A percentile compares a stretch with the other conserved stretches of the same genome.
Conservation (phyloP, 305 asterid genomes). For the Fraxinus angustifolia region DNA sequence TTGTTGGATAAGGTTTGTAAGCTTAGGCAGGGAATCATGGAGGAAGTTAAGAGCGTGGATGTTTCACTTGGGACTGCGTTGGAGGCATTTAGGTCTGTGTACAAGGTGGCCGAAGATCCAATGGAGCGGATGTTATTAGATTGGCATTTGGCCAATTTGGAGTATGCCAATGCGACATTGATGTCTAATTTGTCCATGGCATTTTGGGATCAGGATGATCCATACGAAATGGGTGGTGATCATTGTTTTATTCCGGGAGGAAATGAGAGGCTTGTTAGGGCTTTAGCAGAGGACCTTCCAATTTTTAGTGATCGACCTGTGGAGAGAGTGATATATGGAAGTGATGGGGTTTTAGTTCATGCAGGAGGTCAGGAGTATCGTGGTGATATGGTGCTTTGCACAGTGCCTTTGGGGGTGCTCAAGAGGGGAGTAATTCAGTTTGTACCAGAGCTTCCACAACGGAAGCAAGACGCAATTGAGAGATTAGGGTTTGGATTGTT, state of each 20-base stretch:
- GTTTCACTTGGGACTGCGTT: constrained; percentile 77
- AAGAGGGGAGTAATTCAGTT: constrained; percentile 71
- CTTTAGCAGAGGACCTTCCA: constrained; percentile 83
- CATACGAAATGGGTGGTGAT: constrained; percentile 97
- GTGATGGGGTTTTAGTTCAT: constrained; percentile 70
- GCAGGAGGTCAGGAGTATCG: constrained; percentile 76
- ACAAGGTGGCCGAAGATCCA: constrained; percentile 83
- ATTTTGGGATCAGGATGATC: constrained; percentile 98
- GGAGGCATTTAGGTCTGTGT: constrained; percentile 79
- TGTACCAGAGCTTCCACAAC: constrained; percentile 80
- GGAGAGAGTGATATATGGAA: constrained; percentile 63
- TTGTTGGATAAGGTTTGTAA: constrained; percentile 92
- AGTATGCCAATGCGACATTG: constrained; percentile 88
- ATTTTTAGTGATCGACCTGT: constrained; percentile 62
- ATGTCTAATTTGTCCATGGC: constrained; percentile 92
- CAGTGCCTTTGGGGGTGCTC: constrained; percentile 82
- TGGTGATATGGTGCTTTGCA: constrained; percentile 83
- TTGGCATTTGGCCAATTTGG: constrained; percentile 99
- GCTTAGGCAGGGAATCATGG: constrained; percentile 87
- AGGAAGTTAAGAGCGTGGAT: constrained; percentile 73
- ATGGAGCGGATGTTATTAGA: constrained; percentile 82
- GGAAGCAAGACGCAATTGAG: constrained; percentile 76
- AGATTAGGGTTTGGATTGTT: constrained; percentile 87
- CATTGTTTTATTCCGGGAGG: constrained; percentile 98
- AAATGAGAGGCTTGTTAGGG: constrained; percentile 77